Evolutionary conservation across 208 protist genomes (phyloP).

Genomic region (Porcisia deanei): DNA sequence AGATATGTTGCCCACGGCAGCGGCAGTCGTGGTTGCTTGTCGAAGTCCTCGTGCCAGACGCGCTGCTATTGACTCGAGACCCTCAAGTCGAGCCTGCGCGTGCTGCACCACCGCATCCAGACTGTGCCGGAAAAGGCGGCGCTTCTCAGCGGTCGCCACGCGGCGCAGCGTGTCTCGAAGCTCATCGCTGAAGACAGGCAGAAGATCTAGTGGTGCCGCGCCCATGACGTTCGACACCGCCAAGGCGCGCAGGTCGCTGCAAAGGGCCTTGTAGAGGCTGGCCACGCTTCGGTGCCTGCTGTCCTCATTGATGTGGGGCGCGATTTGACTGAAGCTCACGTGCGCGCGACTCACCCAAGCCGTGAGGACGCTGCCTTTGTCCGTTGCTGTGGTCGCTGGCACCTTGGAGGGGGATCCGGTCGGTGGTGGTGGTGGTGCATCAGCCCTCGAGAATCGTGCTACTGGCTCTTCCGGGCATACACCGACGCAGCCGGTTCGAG

Average conservation of each 20-base stretch:
- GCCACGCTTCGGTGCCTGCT: neutral
- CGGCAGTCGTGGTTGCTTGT: conserved; percentile 1
- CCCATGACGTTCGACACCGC: conserved; percentile 24
- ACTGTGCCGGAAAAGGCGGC: conserved; percentile 20
- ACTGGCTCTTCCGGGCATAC: conserved; percentile 36
- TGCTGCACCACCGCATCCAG: conserved; percentile 24
- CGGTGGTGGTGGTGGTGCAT: neutral
- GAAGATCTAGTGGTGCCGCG: conserved; percentile 20
- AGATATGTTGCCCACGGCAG: neutral
- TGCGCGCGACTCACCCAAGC: conserved; percentile 14
- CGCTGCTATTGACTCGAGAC: conserved; percentile 17
- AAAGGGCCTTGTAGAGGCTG: conserved; percentile 14
- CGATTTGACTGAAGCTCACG: conserved; percentile 9
- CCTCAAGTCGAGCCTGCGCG: conserved; percentile 14
- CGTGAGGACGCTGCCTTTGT: neutral
- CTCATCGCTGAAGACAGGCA: conserved; percentile 28
- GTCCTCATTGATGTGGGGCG: conserved; percentile 3
- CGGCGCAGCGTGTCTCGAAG: conserved; percentile 18
- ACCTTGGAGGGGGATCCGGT: neutral
- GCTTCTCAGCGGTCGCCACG: conserved; percentile 11
- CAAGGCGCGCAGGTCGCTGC: conserved; percentile 8
- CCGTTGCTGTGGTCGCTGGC: neutral
- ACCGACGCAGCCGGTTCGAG: conserved; percentile 58
- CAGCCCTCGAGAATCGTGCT: conserved; percentile 20
- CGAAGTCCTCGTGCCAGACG: conserved; percentile 22